phyloP scores from a whole-genome alignment of 2,329 filamentous ascomycete species.

The Tolypocladium ophioglossoides region DNA sequence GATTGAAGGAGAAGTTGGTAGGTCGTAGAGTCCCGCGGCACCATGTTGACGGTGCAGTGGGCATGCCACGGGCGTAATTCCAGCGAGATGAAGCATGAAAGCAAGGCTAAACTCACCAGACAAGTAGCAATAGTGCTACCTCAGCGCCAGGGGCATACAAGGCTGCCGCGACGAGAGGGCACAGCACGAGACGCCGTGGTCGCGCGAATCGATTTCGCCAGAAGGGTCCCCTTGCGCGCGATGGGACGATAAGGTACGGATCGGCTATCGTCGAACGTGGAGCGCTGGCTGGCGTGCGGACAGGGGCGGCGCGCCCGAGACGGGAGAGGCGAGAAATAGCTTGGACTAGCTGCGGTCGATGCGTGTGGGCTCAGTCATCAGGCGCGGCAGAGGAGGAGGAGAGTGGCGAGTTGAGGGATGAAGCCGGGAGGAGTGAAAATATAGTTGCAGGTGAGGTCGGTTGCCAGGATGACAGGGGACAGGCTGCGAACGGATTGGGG shows the following conservation, averaged over 20 bases:
- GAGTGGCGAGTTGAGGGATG: neutral
- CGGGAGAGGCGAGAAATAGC: neutral
- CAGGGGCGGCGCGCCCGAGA: neutral
- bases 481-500: neutral
- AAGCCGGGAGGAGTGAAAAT: neutral
- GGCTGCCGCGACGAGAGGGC: neutral
- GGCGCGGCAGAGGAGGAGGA: neutral
- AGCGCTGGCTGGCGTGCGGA: neutral
- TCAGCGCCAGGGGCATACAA: neutral
- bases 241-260: neutral
- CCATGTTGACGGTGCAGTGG: neutral
- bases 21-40: neutral
- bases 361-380: slow-evolving; percentile 3
- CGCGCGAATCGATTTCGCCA: neutral
- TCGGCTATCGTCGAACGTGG: too few relatives aligned
- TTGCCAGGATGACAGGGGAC: neutral
- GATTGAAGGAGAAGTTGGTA: neutral
- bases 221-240: neutral
- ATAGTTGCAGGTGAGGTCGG: neutral
- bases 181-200: neutral
- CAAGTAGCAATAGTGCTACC: neutral
- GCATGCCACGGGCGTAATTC: neutral
- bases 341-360: slow-evolving; percentile 4
- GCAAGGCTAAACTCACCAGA: neutral
- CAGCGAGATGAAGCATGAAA: neutral